Evolutionary conservation across 2,329 filamentous ascomycete species (phyloP).

Genomic region (Plenodomus biglobosus): DNA sequence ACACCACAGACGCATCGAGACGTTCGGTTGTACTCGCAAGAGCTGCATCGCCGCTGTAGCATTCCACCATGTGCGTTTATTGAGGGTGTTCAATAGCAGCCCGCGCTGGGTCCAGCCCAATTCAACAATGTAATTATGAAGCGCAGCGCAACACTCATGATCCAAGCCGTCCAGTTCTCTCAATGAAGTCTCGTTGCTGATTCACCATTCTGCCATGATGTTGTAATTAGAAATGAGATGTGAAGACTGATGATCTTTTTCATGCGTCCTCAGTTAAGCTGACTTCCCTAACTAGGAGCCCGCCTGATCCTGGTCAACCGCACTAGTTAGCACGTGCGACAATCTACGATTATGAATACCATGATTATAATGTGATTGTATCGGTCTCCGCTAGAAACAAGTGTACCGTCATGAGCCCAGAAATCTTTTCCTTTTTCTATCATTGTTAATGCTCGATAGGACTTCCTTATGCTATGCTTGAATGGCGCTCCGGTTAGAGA

Average conservation of each 20-base stretch:
- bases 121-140: constrained; percentile 12
- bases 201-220: constrained; percentile 11
- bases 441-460: too few species aligned
- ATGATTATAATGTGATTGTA: too few species aligned
- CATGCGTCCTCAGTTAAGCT: too few species aligned
- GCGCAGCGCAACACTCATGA: constrained; percentile 7
- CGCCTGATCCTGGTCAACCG: too few species aligned
- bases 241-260: background rate
- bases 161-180: constrained; percentile 8
- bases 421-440: too few species aligned
- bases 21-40: constrained; percentile 7
- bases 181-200: constrained; percentile 1
- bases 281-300: too few species aligned
- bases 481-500: too few species aligned
- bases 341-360: too few species aligned
- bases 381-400: too few species aligned
- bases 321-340: too few species aligned
- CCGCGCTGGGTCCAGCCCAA: constrained; percentile 12
- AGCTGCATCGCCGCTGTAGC: constrained; percentile 15
- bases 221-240: background rate
- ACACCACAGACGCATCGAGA: constrained; percentile 10
- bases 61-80: constrained; percentile 13
- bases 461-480: too few species aligned
- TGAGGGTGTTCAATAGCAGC: constrained; percentile 8
- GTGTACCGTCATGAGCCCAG: too few species aligned